phyloP scores from a whole-genome alignment of 192 early-diverging fungal species.

The Linderina pennispora region DNA sequence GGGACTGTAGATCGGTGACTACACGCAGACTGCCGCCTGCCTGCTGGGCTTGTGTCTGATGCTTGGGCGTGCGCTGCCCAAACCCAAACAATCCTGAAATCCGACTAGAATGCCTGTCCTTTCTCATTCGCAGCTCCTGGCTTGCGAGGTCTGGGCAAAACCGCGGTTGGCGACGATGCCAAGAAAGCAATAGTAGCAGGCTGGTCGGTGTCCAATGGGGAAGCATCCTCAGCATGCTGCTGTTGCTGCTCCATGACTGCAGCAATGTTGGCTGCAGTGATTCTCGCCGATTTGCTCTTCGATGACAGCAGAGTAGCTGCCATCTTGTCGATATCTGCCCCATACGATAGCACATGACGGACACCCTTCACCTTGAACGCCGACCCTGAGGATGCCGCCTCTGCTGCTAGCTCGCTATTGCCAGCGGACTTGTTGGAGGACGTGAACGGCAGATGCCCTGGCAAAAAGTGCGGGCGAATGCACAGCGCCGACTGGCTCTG shows the following conservation, averaged over 20 bases:
- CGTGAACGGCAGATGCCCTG: too few relatives aligned
- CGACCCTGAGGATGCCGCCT: too few relatives aligned
- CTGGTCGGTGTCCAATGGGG: too few relatives aligned
- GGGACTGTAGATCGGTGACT: conserved; percentile 26
- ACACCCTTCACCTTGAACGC: conserved; percentile 42
- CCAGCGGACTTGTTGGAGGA: too few relatives aligned
- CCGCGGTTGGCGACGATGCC: too few relatives aligned
- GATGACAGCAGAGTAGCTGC: conserved; percentile 41
- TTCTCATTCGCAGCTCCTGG: neutral
- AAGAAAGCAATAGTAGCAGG: too few relatives aligned
- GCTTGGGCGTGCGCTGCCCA: conserved; percentile 18
- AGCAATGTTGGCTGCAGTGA: conserved; percentile 26
- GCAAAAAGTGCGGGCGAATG: too few relatives aligned
- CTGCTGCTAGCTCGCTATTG: too few relatives aligned
- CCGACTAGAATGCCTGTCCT: conserved; percentile 18
- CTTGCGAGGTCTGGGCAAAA: too few relatives aligned
- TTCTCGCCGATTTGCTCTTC: too few relatives aligned
- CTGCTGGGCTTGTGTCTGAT: conserved; percentile 1
- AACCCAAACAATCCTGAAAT: conserved; percentile 44
- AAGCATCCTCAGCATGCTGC: neutral
- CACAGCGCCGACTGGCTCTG: too few relatives aligned
- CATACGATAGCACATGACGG: conserved; percentile 38
- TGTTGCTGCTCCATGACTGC: conserved; percentile 43
- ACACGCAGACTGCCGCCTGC: conserved; percentile 16
- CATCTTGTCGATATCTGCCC: conserved; percentile 41